phyloP scores from a whole-genome alignment of 805 yeast species.

The Metschnikowia anglica region DNA sequence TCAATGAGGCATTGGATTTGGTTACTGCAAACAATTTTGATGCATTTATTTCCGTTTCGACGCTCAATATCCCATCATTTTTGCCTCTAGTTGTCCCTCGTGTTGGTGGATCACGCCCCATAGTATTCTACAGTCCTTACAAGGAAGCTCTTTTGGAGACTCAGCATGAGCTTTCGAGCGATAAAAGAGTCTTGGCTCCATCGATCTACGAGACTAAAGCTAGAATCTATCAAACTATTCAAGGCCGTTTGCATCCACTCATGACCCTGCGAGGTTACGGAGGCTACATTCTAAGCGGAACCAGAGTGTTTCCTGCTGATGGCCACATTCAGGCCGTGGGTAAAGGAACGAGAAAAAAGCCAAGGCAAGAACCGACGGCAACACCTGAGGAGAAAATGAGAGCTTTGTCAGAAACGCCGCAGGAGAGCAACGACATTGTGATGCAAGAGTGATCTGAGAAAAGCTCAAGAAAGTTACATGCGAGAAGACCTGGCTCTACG shows the following conservation, averaged over 20 bases:
- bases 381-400: conserved; percentile 10
- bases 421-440: background rate
- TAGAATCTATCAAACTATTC: conserved; percentile 85
- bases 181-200: conserved; percentile 76
- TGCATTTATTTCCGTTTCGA: conserved; percentile 70
- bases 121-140: conserved; percentile 77
- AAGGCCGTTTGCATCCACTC: conserved; percentile 90
- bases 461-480: background rate
- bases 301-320: conserved; percentile 71
- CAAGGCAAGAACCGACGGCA: conserved; percentile 15
- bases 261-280: conserved; percentile 95
- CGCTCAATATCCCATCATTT: conserved; percentile 66
- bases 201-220: conserved; percentile 78
- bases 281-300: conserved; percentile 79
- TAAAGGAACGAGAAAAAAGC: conserved; percentile 52
- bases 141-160: conserved; percentile 78
- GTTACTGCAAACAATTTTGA: conserved; percentile 61
- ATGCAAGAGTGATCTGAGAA: no score
- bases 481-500: background rate
- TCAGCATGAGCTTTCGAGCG: conserved; percentile 64
- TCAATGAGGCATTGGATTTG: conserved; percentile 49
- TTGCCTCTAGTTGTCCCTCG: conserved; percentile 61
- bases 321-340: conserved; percentile 64
- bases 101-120: conserved; percentile 82
- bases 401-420: background rate